These are phyloP conservation scores for Brassica nigra DNA, from an alignment of 345 rosid species.

Conservation along the genomic window DNA sequence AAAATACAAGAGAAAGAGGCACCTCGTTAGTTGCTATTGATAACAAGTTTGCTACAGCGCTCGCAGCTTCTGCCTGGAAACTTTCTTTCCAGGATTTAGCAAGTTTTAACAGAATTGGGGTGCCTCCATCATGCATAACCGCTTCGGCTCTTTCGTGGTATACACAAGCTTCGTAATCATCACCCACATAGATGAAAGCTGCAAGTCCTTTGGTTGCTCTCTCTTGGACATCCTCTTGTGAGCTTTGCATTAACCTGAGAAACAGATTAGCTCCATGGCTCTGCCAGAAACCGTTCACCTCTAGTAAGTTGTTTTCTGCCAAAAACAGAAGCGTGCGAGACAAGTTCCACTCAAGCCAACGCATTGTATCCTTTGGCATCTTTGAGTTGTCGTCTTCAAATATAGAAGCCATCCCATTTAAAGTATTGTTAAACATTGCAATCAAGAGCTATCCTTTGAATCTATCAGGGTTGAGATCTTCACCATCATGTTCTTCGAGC, in stretches of 20 bases:
- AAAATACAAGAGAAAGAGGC: no score
- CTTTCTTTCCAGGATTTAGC: slow-evolving; percentile 77
- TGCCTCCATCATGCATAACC: slow-evolving; percentile 75
- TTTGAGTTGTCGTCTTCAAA: slow-evolving; percentile 52
- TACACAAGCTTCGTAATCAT: slow-evolving; percentile 63
- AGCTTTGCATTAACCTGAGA: slow-evolving; percentile 72
- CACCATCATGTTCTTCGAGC: slow-evolving; percentile 48
- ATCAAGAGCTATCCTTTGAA: slow-evolving; percentile 64
- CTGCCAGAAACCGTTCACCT: slow-evolving; percentile 66
- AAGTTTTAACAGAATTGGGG: slow-evolving; percentile 62
- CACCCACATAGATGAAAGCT: slow-evolving; percentile 73
- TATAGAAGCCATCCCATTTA: slow-evolving; percentile 56
- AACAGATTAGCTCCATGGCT: slow-evolving; percentile 71
- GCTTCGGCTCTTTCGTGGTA: slow-evolving; percentile 81
- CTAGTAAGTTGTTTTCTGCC: slow-evolving; percentile 66
- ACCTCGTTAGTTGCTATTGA: no score
- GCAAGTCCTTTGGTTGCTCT: slow-evolving; percentile 86
- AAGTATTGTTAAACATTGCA: slow-evolving; percentile 50
- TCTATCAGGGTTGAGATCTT: slow-evolving; percentile 42
- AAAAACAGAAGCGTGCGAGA: slow-evolving; percentile 66
- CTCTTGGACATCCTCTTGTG: slow-evolving; percentile 84
- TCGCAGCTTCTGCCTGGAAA: slow-evolving; percentile 78
- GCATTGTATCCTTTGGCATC: slow-evolving; percentile 53
- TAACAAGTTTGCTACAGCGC: slow-evolving; percentile 77
- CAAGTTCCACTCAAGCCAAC: slow-evolving; percentile 73